Evolutionary conservation across 495 filamentous ascomycete genomes (phyloP), one percentile per base, ranked within the genome.

Genomic region (Bathelium albidoporum): DNA sequence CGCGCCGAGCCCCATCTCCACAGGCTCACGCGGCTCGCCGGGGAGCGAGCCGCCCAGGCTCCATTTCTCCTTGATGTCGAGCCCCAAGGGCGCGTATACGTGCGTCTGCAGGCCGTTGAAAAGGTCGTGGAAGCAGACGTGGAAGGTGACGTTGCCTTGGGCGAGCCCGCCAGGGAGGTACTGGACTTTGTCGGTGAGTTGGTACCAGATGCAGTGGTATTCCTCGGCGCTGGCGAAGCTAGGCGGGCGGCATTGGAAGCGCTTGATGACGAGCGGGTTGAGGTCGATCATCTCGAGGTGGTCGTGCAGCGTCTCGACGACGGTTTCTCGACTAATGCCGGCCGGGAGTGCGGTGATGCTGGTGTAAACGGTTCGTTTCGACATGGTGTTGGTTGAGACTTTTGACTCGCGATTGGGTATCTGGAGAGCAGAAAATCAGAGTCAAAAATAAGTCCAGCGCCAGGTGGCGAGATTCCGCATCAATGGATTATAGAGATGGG

Each of bases 281-380:
- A 91, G 78, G 49, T 89, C 85, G 68, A 92, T 92, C 82, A 94
- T 91, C 63, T 84, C 84, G 44, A 77, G 72, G 70, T 91, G 88
- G 69, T 83, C 81, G 73, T 89, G 87, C 5, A 92, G 81, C 24
- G 86, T 86, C 29, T 82, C 78, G 64, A 91, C 70, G 29, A 89
- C 89, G 14, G 80, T 81, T 66, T 86, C 77, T 34, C 88, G 84
- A 22, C 83, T 78, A 59, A 91, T 81, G 58, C 78, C 77, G n/a
- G 80, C 60, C 0, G 89, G 89, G 24, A 92, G 80, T 0, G 88
- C 84, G 32, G 86, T 91, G 64, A 90, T 81, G 36, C 80, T 85
- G 49, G 86, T 90, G 74, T 88, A 86, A 24, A 78, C 74, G 2
- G 80, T 83, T 43, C 76, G 75, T 73, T 81, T 83, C 16, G 72